A percentile compares a stretch with the other conserved stretches of the same genome.
Conservation (phyloP, 225 moss, liverwort and hornwort genomes). For the Marchantia paleacea region DNA sequence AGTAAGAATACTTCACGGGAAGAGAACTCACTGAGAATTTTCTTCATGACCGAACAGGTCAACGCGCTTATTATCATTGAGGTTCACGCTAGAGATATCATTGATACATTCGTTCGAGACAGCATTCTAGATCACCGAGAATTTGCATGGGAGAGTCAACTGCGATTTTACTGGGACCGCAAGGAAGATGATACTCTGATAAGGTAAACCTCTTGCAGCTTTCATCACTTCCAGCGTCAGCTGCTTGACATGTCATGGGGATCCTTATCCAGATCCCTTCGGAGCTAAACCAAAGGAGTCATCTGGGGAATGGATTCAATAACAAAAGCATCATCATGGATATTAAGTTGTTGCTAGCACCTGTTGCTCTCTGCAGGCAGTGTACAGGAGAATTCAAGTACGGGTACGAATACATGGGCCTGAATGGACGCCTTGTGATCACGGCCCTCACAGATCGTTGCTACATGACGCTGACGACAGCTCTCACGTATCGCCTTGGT, state of each 20-base stretch:
- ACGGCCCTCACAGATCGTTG: slow-evolving; percentile 80
- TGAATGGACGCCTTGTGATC: slow-evolving; percentile 75
- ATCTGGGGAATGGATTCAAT: neutral
- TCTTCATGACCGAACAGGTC: slow-evolving; percentile 38
- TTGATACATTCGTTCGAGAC: slow-evolving; percentile 84
- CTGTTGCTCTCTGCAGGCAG: slow-evolving; percentile 44
- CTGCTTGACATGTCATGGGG: neutral
- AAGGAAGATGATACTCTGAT: slow-evolving; percentile 58
- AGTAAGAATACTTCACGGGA: neutral
- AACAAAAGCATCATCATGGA: neutral
- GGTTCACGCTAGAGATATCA: slow-evolving; percentile 84
- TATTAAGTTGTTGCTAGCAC: neutral
- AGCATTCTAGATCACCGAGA: slow-evolving; percentile 79
- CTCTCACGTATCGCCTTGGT: slow-evolving; percentile 69
- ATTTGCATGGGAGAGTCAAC: slow-evolving; percentile 93
- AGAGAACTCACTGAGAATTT: neutral
- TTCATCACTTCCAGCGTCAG: neutral
- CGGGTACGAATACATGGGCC: slow-evolving; percentile 88
- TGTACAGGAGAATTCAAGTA: slow-evolving; percentile 76
- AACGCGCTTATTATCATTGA: slow-evolving; percentile 88
- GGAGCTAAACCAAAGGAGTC: too few relatives aligned
- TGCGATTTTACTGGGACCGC: slow-evolving; percentile 81
- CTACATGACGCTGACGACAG: slow-evolving; percentile 78
- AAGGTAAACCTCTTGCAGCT: slow-evolving; percentile 35
- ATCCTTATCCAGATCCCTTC: neutral